phyloP scores from a whole-genome alignment of 1,284 basidiomycete genomes.

The Puccinia novopanici region DNA sequence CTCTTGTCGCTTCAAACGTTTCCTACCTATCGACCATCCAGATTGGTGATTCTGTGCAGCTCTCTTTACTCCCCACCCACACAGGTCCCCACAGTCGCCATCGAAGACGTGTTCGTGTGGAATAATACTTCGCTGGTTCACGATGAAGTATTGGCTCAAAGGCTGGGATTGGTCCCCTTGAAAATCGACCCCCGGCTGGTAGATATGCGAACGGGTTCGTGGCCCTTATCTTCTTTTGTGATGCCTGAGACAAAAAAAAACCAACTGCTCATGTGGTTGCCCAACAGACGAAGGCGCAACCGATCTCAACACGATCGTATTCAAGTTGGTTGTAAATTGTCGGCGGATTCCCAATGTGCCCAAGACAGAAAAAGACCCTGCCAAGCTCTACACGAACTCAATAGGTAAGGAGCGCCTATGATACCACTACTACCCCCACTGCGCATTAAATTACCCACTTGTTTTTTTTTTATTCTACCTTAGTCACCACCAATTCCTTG shows the following conservation, averaged over 20 bases:
- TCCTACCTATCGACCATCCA: neutral
- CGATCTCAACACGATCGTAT: slow-evolving; percentile 90
- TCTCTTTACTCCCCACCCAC: neutral
- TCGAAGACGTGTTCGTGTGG: slow-evolving; percentile 90
- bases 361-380: slow-evolving; percentile 68
- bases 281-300: slow-evolving; percentile 67
- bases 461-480: slow-evolving; percentile 1
- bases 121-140: slow-evolving; percentile 94
- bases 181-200: slow-evolving; percentile 75
- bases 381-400: slow-evolving; percentile 70
- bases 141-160: slow-evolving; percentile 89
- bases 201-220: slow-evolving; percentile 60
- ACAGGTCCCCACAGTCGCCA: slow-evolving; percentile 86
- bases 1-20: neutral
- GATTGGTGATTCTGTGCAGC: neutral
- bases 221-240: neutral
- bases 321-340: slow-evolving; percentile 75
- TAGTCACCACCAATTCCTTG: slow-evolving; percentile 76
- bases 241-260: neutral
- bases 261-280: neutral
- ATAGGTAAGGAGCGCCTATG: slow-evolving; percentile 62
- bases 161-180: slow-evolving; percentile 85
- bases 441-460: no score
- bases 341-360: slow-evolving; percentile 64
- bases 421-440: neutral